Conservation (phyloP, 2,329 filamentous ascomycete species). For the Parafenestella ontariensis region DNA sequence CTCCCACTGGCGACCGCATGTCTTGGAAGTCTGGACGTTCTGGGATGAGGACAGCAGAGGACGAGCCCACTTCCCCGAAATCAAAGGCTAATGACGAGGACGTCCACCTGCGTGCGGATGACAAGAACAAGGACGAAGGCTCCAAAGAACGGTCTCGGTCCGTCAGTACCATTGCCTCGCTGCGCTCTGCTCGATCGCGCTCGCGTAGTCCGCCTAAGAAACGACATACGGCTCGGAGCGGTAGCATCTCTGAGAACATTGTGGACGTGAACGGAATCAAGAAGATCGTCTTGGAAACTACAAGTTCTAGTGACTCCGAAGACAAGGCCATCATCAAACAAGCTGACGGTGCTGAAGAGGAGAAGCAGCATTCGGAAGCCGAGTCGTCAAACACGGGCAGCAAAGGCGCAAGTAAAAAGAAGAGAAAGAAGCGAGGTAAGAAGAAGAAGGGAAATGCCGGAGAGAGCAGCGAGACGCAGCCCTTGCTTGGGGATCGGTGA, state of each 20-base stretch:
- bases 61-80: conserved; percentile 35
- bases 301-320: conserved; percentile 59
- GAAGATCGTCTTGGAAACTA: conserved; percentile 78
- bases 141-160: conserved; percentile 25
- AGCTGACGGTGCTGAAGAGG: conserved; percentile 32
- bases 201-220: conserved; percentile 37
- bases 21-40: conserved; percentile 30
- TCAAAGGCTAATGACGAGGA: conserved; percentile 22
- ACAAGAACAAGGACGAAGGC: conserved; percentile 12
- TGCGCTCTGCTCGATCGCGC: conserved; percentile 34
- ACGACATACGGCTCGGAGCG: conserved; percentile 67
- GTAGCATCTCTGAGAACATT: conserved; percentile 81
- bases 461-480: conserved; percentile 39
- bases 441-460: conserved; percentile 44
- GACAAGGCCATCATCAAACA: conserved; percentile 25
- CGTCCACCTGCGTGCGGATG: conserved; percentile 25
- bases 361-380: conserved; percentile 30
- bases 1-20: conserved; percentile 4
- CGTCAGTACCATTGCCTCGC: conserved; percentile 43
- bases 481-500: conserved; percentile 35
- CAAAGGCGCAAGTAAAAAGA: conserved; percentile 40
- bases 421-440: conserved; percentile 48
- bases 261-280: conserved; percentile 75
- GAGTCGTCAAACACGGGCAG: conserved; percentile 28
- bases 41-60: conserved; percentile 18